Base-by-base conservation (phyloP, 2,329 filamentous ascomycete genomes). In the Nemania abortiva region DNA sequence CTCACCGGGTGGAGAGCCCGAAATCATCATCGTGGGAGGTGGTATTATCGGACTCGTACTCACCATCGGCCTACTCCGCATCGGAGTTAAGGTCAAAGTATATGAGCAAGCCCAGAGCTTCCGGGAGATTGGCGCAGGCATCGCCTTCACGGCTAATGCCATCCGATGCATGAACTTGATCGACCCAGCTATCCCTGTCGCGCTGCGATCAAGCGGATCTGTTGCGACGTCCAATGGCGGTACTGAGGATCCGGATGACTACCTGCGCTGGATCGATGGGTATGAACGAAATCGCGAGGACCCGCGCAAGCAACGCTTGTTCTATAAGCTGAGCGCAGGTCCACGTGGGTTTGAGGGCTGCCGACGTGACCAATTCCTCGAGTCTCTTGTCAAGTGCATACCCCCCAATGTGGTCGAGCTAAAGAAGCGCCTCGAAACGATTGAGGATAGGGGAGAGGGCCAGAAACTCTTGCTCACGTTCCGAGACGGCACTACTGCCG, bases 351-450 rank as follows among this genome's bases (percentile, higher is more conserved):
- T 74, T 7, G 66, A 72, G 37, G 74, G 71, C 2, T 74, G 70
- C 11, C 84, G 86, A 73, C 81, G 86, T 6, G 84, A 84, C 6
- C 80, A 82, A 31, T 85, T 86, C 54, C 74, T 87, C 27, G 82
- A 86, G 11, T 82, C 84, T 62, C 72, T 88, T 63, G 81, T 85
- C 11, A 82, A 82, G 58, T 72, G 85, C 34, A 73, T 88, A 29
- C 85, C 86, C 0, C 72, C 77, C 1, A 80, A 79, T 0, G 75
- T 82, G 6, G 77, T 81, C 0, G 74, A 77, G 7, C 84, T 85
- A 64, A 76, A 77, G 24, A 86, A 86, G 72, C 75, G 72, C 65
- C 74, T 84, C 20, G 74, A 75, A 20, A 77, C 59, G 7, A 65
- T 79, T 55, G 73, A 76, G 24, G 73, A 78, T 29, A 68, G 53